Percentiles rank a stretch among this genome's conserved stretches.
Conservation (phyloP, 768 basidiomycete species). For the Amanita inopinata region DNA sequence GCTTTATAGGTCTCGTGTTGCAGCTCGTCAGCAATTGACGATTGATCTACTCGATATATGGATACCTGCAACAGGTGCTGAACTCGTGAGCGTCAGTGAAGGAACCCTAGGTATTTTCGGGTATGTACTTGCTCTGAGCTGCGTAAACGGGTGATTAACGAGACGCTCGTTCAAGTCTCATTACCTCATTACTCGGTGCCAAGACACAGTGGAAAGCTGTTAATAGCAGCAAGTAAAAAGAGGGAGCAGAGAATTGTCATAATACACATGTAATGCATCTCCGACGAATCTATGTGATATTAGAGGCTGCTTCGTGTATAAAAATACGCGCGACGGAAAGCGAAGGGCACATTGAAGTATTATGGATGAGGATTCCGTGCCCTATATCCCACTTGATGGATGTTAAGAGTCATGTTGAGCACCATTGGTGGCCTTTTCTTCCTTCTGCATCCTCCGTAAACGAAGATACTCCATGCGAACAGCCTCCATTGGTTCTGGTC, state of each 20-base stretch:
- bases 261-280: background rate
- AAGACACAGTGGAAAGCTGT: constrained; percentile 58
- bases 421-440: constrained; percentile 9
- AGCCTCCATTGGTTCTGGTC: constrained; percentile 62
- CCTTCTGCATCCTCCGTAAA: constrained; percentile 37
- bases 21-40: constrained; percentile 68
- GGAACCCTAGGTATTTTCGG: constrained; percentile 80
- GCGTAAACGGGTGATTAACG: background rate
- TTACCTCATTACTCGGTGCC: constrained; percentile 63
- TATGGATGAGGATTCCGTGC: too few species aligned
- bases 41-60: constrained; percentile 83
- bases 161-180: constrained; percentile 33
- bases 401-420: too few species aligned
- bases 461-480: constrained; percentile 68
- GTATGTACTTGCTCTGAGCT: constrained; percentile 29
- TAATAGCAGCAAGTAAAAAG: constrained; percentile 29
- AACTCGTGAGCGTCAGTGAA: constrained; percentile 70
- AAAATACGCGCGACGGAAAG: too few species aligned
- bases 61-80: constrained; percentile 81
- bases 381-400: too few species aligned
- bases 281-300: too few species aligned
- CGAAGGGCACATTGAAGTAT: too few species aligned
- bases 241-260: background rate
- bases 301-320: too few species aligned
- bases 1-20: constrained; percentile 44